Base-by-base conservation (phyloP, 257 asterid genomes). In the Voacanga thouarsii region DNA sequence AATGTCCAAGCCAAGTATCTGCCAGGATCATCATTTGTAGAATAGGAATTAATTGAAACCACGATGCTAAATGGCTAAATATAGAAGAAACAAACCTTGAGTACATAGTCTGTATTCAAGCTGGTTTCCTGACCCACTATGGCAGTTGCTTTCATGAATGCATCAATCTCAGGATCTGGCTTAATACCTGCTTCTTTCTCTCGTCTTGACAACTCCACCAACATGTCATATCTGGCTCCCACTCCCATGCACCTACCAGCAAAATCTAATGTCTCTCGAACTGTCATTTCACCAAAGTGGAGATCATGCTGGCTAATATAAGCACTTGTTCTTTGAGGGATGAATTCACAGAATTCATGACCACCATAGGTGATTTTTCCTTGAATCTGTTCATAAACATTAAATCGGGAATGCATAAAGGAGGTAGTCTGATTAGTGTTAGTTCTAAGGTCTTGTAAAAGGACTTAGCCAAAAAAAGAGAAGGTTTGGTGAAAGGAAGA, bases 251-350 rank as follows among this genome's bases (percentile, higher is more conserved):
- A 65, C 24, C 71, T 65, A 15, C 71, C 71, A 16, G 71, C 71
- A 16, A 65, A 33, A 87, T 94, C 97, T 11, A 94, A 56, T 0
- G 97, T 94, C 83, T 94, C 98, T 2, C 98, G 92, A 67, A 94
- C 98, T 0, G 97, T 94, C 98, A 94, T 90, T 78, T 94, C 97
- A 66, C 97, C 96, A n/a, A 87, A 75, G 77, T 94, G 98, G 82
- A 94, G 94, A 84, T 94, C 96, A 28, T 92, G 92, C 74, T 94
- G 96, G 84, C 71, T 65, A 65, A 65, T 65, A 39, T 65, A 65
- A 33, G 71, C 71, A 65, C 71, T 65, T 65, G 12, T 94, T 82
- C 95, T 90, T 74, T 90, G 96, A 28, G 98, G 96, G 55, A 94
- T 85, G 66, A 92, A 92, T 77, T 94, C 98, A 10, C 82, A 81